phyloP scores from a whole-genome alignment of 2,329 filamentous ascomycete species.

The Neonectria faginata region DNA sequence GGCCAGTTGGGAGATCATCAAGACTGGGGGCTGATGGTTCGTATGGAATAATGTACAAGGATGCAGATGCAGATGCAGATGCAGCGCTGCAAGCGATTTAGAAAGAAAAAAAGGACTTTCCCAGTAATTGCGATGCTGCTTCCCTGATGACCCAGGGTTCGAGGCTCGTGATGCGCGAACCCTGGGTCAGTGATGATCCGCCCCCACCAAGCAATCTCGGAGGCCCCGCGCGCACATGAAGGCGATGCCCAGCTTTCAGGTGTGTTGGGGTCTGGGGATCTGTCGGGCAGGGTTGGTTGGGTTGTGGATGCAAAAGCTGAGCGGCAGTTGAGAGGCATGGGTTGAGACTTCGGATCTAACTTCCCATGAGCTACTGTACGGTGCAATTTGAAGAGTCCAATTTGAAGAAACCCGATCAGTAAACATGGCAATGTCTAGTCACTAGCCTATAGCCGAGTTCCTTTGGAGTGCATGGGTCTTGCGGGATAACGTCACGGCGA shows the following conservation, averaged over 20 bases:
- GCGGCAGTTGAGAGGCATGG: background rate
- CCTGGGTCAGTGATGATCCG: background rate
- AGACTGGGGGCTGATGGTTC: background rate
- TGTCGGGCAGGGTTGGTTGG: too few relatives aligned
- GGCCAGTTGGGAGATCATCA: background rate
- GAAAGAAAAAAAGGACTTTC: background rate
- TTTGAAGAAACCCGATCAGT: background rate
- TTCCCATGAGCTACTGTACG: background rate
- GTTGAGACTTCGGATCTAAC: background rate
- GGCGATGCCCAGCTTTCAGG: background rate
- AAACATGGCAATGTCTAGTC: background rate
- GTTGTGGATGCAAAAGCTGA: background rate
- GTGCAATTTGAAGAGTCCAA: background rate
- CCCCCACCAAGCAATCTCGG: background rate
- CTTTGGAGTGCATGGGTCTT: background rate
- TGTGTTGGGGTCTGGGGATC: background rate
- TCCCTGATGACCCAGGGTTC: background rate
- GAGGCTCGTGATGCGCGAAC: background rate
- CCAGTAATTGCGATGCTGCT: background rate
- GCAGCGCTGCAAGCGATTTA: background rate
- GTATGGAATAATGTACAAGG: background rate
- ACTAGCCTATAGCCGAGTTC: background rate
- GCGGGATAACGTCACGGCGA: background rate
- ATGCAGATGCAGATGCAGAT: background rate
- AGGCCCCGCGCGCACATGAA: background rate